Conservation (phyloP, 495 filamentous ascomycete genomes). For the Penicillium cataractarum region DNA sequence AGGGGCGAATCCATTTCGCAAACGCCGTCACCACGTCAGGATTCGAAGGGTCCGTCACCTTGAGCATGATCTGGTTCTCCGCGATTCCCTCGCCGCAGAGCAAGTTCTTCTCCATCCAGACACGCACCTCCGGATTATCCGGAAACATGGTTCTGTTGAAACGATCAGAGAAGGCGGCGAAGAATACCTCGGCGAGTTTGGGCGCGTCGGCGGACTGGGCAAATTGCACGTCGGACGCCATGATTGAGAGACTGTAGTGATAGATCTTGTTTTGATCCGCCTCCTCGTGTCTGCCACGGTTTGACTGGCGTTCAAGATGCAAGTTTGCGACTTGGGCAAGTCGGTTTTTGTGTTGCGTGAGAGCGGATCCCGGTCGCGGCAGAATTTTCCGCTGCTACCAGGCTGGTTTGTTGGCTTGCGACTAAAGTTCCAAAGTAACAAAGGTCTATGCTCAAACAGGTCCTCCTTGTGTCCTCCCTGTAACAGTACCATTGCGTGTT, state of each 20-base stretch:
- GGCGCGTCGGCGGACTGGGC: conserved; percentile 23
- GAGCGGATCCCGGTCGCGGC: not conserved
- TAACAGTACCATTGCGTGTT: too few relatives aligned
- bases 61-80: conserved; percentile 20
- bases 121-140: conserved; percentile 24
- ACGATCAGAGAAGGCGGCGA: conserved; percentile 25
- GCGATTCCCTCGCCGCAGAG: not conserved
- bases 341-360: conserved; percentile 3
- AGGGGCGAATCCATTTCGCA: conserved; percentile 31
- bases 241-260: conserved; percentile 7
- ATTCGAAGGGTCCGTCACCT: conserved; percentile 18
- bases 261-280: too few relatives aligned
- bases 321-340: not conserved
- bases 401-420: not conserved
- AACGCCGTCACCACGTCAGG: conserved; percentile 23
- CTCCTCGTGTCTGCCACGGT: not conserved
- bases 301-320: not conserved
- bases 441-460: too few relatives aligned
- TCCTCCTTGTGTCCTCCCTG: too few relatives aligned
- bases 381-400: not conserved
- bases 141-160: conserved; percentile 34
- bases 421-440: too few relatives aligned
- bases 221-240: conserved; percentile 22
- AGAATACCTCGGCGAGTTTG: conserved; percentile 24
- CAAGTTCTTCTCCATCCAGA: conserved; percentile 22